Conservation (phyloP, 768 basidiomycete species). For the Kwoniella dendrophila region DNA sequence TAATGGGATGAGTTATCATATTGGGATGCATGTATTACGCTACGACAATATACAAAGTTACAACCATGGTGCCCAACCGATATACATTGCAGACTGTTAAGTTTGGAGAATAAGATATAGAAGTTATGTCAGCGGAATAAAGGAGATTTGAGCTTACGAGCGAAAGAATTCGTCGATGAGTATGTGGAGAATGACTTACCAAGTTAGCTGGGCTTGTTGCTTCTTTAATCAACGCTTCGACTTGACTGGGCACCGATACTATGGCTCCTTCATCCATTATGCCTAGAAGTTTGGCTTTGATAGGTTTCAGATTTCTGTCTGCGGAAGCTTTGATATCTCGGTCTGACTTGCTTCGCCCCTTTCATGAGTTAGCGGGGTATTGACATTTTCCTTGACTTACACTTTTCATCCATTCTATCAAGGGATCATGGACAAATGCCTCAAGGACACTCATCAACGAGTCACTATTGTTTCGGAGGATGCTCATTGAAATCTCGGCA, state of each 20-base stretch:
- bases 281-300: slow-evolving; percentile 73
- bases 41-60: slow-evolving; percentile 52
- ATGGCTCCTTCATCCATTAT: slow-evolving; percentile 42
- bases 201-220: slow-evolving; percentile 75
- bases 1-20: slow-evolving; percentile 13
- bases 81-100: slow-evolving; percentile 87
- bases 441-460: slow-evolving; percentile 92
- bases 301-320: slow-evolving; percentile 73
- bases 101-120: neutral
- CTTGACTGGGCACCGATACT: slow-evolving; percentile 78
- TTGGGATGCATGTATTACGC: slow-evolving; percentile 51
- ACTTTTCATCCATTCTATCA: slow-evolving; percentile 87
- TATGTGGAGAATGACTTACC: slow-evolving; percentile 57
- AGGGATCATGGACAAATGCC: slow-evolving; percentile 94
- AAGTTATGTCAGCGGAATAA: neutral
- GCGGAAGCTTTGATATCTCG: slow-evolving; percentile 68
- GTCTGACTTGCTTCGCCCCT: slow-evolving; percentile 34
- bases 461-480: slow-evolving; percentile 87
- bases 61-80: slow-evolving; percentile 82
- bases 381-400: slow-evolving; percentile 14
- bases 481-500: slow-evolving; percentile 83
- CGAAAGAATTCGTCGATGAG: neutral
- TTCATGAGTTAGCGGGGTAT: slow-evolving; percentile 2
- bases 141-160: neutral
- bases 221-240: slow-evolving; percentile 87